A percentile compares a stretch with the other conserved stretches of the same genome.
Evolutionary conservation across 352 stramenopile species (phyloP).

Genomic region (Pythium sukuiense): DNA sequence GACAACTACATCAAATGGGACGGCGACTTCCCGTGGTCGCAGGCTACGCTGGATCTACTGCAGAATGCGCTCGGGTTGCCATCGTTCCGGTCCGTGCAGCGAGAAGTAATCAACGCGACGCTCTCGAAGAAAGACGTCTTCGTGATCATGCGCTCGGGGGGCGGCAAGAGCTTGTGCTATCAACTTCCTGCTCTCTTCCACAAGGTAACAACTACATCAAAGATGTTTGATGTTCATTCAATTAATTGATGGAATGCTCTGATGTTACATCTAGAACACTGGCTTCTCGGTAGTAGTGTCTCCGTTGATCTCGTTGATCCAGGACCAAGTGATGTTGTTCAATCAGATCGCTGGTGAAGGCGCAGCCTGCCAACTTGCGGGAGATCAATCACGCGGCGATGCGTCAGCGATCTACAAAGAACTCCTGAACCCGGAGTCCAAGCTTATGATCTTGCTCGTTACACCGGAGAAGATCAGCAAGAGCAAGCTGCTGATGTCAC

Average conservation of each 20-base stretch:
- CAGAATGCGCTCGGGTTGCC: conserved; percentile 62
- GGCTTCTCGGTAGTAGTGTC: conserved; percentile 91
- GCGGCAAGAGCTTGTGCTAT: conserved; percentile 89
- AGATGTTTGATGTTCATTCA: background rate
- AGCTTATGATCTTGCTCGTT: conserved; percentile 86
- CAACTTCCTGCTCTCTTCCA: conserved; percentile 83
- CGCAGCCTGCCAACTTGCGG: conserved; percentile 47
- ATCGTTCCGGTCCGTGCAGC: conserved; percentile 88
- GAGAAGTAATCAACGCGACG: conserved; percentile 91
- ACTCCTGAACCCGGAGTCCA: conserved; percentile 61
- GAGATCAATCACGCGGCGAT: conserved; percentile 55
- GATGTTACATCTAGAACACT: conserved; percentile 29
- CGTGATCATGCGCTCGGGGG: conserved; percentile 91
- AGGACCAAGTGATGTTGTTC: conserved; percentile 91
- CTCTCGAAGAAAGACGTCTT: conserved; percentile 88
- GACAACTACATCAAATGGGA: conserved; percentile 36
- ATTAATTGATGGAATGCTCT: background rate
- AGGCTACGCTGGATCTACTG: conserved; percentile 15
- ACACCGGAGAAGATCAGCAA: conserved; percentile 93
- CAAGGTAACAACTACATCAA: conserved; percentile 33
- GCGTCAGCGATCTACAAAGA: conserved; percentile 71
- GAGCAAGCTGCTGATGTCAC: conserved; percentile 85
- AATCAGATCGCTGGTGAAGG: conserved; percentile 63
- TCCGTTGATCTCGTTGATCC: conserved; percentile 92
- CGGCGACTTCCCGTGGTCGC: conserved; percentile 40